These are phyloP conservation scores for Penicillium corylophilum DNA, from an alignment of 2,329 filamentous ascomycete species.

Conservation along the genomic window DNA sequence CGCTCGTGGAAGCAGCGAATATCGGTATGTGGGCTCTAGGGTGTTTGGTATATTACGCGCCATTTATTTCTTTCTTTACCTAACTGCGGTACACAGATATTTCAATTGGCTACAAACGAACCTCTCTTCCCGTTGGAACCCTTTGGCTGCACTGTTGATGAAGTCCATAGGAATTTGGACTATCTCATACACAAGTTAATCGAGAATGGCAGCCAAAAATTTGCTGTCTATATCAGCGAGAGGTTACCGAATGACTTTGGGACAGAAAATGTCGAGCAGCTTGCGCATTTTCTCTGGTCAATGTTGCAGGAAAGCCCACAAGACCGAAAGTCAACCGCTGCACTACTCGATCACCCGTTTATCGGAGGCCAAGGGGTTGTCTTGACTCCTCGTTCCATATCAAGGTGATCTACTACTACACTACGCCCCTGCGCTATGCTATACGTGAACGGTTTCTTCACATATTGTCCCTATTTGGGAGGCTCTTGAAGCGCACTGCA, in stretches of 20 bases:
- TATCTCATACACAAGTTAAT: neutral
- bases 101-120: conserved; percentile 5
- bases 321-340: conserved; percentile 2
- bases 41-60: neutral
- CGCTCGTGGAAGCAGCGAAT: neutral
- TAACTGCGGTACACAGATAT: conserved; percentile 1
- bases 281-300: conserved; percentile 7
- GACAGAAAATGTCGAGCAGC: neutral
- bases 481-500: too few relatives aligned
- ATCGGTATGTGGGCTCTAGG: conserved; percentile 5
- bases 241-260: conserved; percentile 9
- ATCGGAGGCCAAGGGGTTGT: too few relatives aligned
- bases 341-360: conserved; percentile 8
- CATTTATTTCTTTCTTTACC: neutral
- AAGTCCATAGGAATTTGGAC: neutral
- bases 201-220: conserved; percentile 1
- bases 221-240: conserved; percentile 3
- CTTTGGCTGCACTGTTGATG: conserved; percentile 1
- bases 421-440: too few relatives aligned
- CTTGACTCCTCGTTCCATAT: too few relatives aligned
- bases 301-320: conserved; percentile 6
- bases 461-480: too few relatives aligned
- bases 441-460: too few relatives aligned
- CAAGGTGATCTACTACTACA: too few relatives aligned
- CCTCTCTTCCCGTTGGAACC: neutral